A percentile compares a stretch with the other conserved stretches of the same genome.
Conservation (phyloP, 2,329 filamentous ascomycete genomes). For the Penicillium fuscoglaucum region DNA sequence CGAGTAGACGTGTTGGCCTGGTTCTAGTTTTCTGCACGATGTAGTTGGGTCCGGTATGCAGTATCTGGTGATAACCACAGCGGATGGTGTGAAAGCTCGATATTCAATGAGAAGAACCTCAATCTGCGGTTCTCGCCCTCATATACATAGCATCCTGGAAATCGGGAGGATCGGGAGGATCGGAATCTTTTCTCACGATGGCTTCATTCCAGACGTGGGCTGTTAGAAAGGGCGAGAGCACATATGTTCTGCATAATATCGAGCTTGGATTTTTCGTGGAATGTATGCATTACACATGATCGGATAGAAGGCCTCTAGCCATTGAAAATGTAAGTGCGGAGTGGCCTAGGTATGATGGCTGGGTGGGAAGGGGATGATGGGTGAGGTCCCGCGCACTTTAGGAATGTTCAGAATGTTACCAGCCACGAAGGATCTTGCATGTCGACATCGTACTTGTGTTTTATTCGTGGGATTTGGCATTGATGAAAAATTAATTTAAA, state of each 20-base stretch:
- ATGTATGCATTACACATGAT: neutral
- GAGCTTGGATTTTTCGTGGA: neutral
- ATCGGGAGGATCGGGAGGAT: neutral
- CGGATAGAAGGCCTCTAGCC: too few relatives aligned
- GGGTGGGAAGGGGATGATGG: neutral
- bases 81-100: neutral
- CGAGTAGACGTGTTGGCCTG: neutral
- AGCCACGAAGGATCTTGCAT: constrained; percentile 16
- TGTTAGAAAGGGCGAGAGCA: constrained; percentile 6
- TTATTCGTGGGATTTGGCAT: neutral
- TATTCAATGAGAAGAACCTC: neutral
- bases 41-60: neutral
- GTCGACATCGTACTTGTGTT: neutral
- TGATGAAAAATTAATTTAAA: neutral
- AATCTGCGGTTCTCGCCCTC: constrained; percentile 3
- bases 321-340: neutral
- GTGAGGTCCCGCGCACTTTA: constrained; percentile 6
- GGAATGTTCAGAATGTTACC: constrained; percentile 25
- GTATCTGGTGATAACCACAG: neutral
- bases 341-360: neutral
- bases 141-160: constrained; percentile 15
- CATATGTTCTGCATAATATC: constrained; percentile 1
- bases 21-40: neutral
- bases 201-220: constrained; percentile 25
- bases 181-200: constrained; percentile 5